Evolutionary conservation across 2,329 filamentous ascomycete genomes (phyloP), one percentile per base, ranked within the genome.

Genomic region (Rutstroemia sp.): DNA sequence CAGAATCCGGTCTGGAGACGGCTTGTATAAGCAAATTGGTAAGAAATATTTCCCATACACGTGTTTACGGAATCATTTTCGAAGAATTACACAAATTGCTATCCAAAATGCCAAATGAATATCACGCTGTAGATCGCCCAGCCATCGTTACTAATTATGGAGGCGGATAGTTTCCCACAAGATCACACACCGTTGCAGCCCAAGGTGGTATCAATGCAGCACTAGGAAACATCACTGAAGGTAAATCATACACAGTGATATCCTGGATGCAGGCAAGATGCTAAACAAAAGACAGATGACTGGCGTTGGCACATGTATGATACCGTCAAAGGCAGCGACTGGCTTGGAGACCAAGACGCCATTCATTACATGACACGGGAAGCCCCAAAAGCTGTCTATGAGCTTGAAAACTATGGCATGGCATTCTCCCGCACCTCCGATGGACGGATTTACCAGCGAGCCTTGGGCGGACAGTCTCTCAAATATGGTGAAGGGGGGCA

Each of bases 401-500:
- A 82, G 65, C 70, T 80, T 27, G 78, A 80, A 62, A 76, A 77
- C 57, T 80, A 79, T 59, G 78, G 78, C 40, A 78, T 78, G 71
- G 75, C 78, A 0, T 80, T 80, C 58, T 77, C 74, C n/a, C 65
- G 75, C 8, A 77, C 75, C 1, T 62, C 64, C 10, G 71, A 74
- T 47, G 75, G 75, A 14, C 72, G 63, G 19, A 42, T 57, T 70
- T 97, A 97, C 81, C 92, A 97, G 79, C 89, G 94, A 78, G 94
- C 94, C 62, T 96, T 99, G 69, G 94, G 94, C 82, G 94, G 94
- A 72, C 94, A 97, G 73, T 96, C 92, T 40, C 89, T 92, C 75
- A 87, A 96, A 68, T 97, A 74, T 70, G 94, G 94, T 71, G 95
- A 97, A 79, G 94, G 92, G 74, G 94, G 94, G 57, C 94, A 99